These are phyloP conservation scores for Leccinum barrowsii DNA, from an alignment of 768 basidiomycete species.

Conservation along the genomic window DNA sequence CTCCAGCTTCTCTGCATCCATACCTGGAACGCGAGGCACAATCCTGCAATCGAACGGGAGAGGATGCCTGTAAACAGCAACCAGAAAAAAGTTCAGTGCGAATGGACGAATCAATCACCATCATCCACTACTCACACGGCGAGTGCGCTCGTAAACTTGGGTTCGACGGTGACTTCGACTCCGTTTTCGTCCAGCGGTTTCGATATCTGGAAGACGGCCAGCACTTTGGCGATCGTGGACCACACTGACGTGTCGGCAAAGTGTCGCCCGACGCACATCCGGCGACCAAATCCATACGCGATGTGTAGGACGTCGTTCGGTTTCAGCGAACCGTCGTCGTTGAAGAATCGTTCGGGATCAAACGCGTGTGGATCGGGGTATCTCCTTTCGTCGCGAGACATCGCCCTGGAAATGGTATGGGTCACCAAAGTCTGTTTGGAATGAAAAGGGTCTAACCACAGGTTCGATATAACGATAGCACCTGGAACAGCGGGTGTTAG, in stretches of 20 bases:
- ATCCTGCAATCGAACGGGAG: conserved; percentile 7
- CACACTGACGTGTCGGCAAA: conserved; percentile 20
- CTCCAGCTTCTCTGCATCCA: conserved; percentile 1
- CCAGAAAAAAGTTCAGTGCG: neutral
- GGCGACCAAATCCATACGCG: conserved; percentile 25
- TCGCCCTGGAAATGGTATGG: conserved; percentile 3
- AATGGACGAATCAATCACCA: neutral
- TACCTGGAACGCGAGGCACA: conserved; percentile 3
- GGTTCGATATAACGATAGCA: conserved; percentile 4
- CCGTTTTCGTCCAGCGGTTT: conserved; percentile 2
- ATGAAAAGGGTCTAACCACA: conserved; percentile 1
- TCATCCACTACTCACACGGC: conserved; percentile 5
- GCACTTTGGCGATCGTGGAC: conserved; percentile 9
- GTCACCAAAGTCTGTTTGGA: too few relatives aligned
- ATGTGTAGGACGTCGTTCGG: conserved; percentile 7
- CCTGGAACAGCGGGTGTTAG: neutral
- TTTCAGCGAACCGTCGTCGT: conserved; percentile 21
- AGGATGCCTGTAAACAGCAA: neutral
- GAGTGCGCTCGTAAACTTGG: conserved; percentile 9
- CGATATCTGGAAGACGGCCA: conserved; percentile 9
- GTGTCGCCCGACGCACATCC: conserved; percentile 23
- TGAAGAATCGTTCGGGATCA: conserved; percentile 38
- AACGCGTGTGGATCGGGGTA: conserved; percentile 35
- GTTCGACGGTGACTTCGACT: conserved; percentile 13
- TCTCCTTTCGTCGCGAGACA: conserved; percentile 22